Conservation (phyloP, 2,329 filamentous ascomycete species). For the Grosmannia huntii region DNA sequence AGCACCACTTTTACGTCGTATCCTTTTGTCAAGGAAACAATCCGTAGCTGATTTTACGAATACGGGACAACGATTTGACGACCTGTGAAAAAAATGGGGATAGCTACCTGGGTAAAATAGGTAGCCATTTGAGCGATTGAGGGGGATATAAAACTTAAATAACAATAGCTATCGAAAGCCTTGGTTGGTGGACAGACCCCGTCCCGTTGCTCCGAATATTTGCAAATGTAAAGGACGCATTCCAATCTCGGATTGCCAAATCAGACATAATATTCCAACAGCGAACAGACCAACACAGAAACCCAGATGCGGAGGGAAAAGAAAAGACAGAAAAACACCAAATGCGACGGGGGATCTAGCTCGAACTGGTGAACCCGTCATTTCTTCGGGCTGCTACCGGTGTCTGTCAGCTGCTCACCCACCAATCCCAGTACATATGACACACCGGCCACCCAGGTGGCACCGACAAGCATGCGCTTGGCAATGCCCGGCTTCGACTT, state of each 20-base stretch:
- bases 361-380: background rate
- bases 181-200: background rate
- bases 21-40: background rate
- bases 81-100: background rate
- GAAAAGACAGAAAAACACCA: background rate
- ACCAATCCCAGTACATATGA: constrained; percentile 47
- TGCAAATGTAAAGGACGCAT: background rate
- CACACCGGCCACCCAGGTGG: constrained; percentile 39
- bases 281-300: background rate
- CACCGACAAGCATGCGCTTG: constrained; percentile 39
- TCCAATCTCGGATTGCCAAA: background rate
- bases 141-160: background rate
- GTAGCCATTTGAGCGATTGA: background rate
- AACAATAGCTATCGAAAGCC: background rate
- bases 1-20: background rate
- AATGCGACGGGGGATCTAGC: background rate
- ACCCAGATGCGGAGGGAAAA: background rate
- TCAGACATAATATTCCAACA: background rate
- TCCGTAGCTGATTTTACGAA: background rate
- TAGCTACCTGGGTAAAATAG: background rate
- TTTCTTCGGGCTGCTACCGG: background rate
- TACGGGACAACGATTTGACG: background rate
- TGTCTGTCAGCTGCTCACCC: constrained; percentile 39
- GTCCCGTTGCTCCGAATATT: background rate
- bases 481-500: constrained; percentile 18